Base-by-base conservation (phyloP, 2,329 filamentous ascomycete genomes). In the Pseudopyrenochaeta lycopersici region DNA sequence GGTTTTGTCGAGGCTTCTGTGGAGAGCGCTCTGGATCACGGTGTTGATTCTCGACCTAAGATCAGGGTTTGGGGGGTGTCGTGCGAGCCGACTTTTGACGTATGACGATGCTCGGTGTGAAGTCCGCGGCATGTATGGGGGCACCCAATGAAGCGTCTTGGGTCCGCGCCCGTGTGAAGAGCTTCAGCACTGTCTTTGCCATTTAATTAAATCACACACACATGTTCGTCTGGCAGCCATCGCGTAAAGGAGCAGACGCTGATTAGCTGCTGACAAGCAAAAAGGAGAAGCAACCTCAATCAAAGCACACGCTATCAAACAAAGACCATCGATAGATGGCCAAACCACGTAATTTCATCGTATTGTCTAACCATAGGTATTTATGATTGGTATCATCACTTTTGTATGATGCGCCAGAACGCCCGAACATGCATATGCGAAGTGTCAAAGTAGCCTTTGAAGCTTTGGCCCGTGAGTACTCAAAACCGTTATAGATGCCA, bases 381-480 rank as follows among this genome's bases (percentile, higher is more conserved):
- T 40, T 53, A 48, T 67, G 52, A 46, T 60, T 65, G 63, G 54
- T 67, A 68, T 69, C 63, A 62, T 57, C 58, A 61, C 56, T 64
- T 68, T 63, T 61, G 45, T 60, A 58, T 58, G 56, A 65, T 55
- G 60, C 60, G 58, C 62, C 63, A 60, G 23, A 68, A 70, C 66
- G 65, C 68, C 68, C 43, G 43, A 63, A 60, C 56, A 71, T 72
- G 68, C 63, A 48, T 58, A 53, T 63, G 56, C 61, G 62, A 49
- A 49, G 60, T 58, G 42, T 43, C 11, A 40, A 58, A 64, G 50
- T 46, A 62, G 46, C 56, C 58, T 52, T 58, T 41, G 56, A 54
- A 60, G 54, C 53, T 55, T 44, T 29, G 15, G 18, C 15, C 12
- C 31, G 20, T 2, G 6, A 31, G 15, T 17, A 15, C 29, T 20